Evolutionary conservation across 768 basidiomycete species (phyloP).

Genomic region (Rhodotorula paludigena): DNA sequence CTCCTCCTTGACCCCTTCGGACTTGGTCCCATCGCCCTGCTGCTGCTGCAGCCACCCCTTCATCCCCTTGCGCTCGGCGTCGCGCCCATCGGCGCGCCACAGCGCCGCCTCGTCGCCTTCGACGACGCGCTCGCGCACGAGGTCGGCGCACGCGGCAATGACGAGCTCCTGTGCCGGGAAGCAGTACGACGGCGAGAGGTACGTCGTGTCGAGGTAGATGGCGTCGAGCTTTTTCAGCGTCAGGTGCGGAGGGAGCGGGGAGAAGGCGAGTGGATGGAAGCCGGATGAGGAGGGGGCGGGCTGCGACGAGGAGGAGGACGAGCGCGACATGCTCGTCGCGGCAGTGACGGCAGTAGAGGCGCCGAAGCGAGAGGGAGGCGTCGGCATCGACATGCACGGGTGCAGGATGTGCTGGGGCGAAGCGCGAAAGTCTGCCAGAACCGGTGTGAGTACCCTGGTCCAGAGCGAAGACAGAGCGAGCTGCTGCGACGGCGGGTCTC

Average conservation of each 20-base stretch:
- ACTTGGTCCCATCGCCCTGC: not conserved
- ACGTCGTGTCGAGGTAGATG: conserved; percentile 89
- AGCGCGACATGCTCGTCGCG: not conserved
- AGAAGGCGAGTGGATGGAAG: not conserved
- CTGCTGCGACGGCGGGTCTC: too few relatives aligned
- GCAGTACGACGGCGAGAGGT: conserved; percentile 59
- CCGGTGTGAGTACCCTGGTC: too few relatives aligned
- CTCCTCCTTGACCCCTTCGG: conserved; percentile 25
- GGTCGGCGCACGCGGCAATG: conserved; percentile 81
- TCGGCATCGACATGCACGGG: conserved; percentile 57
- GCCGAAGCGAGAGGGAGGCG: not conserved
- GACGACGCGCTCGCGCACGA: conserved; percentile 46
- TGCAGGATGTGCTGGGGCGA: conserved; percentile 82
- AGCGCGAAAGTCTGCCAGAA: conserved; percentile 69
- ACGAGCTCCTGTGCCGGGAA: conserved; percentile 95
- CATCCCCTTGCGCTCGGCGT: conserved; percentile 36
- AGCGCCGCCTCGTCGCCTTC: conserved; percentile 37
- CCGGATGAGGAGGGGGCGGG: not conserved
- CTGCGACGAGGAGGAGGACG: not conserved
- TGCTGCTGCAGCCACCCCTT: conserved; percentile 40
- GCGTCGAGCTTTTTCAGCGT: conserved; percentile 75
- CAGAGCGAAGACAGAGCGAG: too few relatives aligned
- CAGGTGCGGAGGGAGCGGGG: too few relatives aligned
- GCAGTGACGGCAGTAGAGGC: not conserved
- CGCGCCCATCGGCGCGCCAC: conserved; percentile 35